Percentiles rank a stretch among this genome's conserved stretches.
Evolutionary conservation across 495 filamentous ascomycete genomes (phyloP).

Genomic region (Trypethelium eluteriae): DNA sequence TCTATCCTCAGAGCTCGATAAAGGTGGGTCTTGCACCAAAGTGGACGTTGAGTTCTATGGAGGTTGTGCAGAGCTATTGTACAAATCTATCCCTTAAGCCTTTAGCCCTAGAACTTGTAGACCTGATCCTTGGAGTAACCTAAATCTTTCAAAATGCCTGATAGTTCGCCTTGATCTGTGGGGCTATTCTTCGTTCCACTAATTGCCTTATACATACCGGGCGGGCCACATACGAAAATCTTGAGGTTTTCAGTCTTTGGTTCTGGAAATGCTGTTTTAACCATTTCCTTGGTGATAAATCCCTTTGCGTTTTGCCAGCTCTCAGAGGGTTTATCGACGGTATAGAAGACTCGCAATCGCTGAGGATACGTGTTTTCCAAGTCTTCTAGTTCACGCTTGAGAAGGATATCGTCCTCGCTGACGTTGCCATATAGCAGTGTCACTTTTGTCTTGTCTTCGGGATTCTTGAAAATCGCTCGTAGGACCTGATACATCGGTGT

Average conservation of each 20-base stretch:
- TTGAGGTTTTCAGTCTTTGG: slow-evolving; percentile 85
- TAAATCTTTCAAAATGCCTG: slow-evolving; percentile 75
- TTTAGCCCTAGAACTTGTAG: slow-evolving; percentile 77
- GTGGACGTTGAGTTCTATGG: background rate
- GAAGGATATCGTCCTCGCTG: slow-evolving; percentile 74
- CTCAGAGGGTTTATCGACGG: slow-evolving; percentile 79
- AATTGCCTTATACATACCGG: slow-evolving; percentile 86
- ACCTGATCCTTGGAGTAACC: slow-evolving; percentile 92
- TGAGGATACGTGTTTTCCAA: slow-evolving; percentile 91
- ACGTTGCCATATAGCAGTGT: slow-evolving; percentile 89
- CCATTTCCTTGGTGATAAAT: slow-evolving; percentile 73
- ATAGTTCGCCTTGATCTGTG: slow-evolving; percentile 83
- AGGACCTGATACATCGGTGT: slow-evolving; percentile 88
- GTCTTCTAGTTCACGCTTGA: slow-evolving; percentile 71
- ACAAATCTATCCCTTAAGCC: background rate
- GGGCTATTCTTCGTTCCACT: slow-evolving; percentile 84
- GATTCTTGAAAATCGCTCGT: slow-evolving; percentile 86
- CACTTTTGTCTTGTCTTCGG: slow-evolving; percentile 91
- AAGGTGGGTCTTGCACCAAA: background rate
- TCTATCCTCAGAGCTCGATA: background rate
- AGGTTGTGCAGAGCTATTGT: background rate
- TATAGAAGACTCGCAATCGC: slow-evolving; percentile 84
- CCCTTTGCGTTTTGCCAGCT: slow-evolving; percentile 69
- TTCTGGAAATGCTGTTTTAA: slow-evolving; percentile 88
- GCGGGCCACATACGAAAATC: slow-evolving; percentile 85